Base-by-base conservation (phyloP, 495 filamentous ascomycete species). In the Neurospora sp. region DNA sequence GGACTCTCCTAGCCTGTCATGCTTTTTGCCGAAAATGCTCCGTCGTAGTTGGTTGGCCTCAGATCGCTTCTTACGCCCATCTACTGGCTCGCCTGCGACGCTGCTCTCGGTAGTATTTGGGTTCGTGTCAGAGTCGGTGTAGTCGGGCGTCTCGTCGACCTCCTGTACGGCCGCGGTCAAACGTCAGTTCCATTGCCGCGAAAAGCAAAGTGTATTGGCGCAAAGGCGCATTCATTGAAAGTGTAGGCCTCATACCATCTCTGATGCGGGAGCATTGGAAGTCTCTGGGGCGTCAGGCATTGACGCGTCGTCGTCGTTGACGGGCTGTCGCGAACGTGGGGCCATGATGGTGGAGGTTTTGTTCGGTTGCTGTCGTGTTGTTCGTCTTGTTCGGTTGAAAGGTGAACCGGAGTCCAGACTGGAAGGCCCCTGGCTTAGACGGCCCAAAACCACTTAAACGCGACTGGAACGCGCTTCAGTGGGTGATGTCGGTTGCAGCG, bases 1-100 rank as follows among this genome's bases (percentile, higher is more conserved):
- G 40, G 91, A 94, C 78, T 95, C 92, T 77, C 94, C 94, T 39
- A 99, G 80, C 40, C 89, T 86, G 77, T 94, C 92, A 76, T 98
- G 96, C 82, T 99, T 98, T 84, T 95, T 97, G 76, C 94, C 94
- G 77, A 97, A 92, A 35, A 97, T 91, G 78, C 89, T 96, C 81
- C 96, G 92, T 69, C 95, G 92, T 78, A 97, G 85, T 78, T 93
- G 90, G 69, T 92, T 93, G 59, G 90, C 94, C 78, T 97, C 93
- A 48, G 92, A 90, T 71, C 94, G 89, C 78, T 91, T 89, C 82
- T 92, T 94, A 39, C 96, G 91, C 14, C 94, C 94, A 85, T 98
- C 96, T 27, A 82, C 83, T 40, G 82, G 80, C 75, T 97, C 93
- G 70, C 93, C 94, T 73, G 87, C 89, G 76, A 95, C 89, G 80